Base-by-base conservation (phyloP, 805 yeast genomes). In the Ogataea allantospora region DNA sequence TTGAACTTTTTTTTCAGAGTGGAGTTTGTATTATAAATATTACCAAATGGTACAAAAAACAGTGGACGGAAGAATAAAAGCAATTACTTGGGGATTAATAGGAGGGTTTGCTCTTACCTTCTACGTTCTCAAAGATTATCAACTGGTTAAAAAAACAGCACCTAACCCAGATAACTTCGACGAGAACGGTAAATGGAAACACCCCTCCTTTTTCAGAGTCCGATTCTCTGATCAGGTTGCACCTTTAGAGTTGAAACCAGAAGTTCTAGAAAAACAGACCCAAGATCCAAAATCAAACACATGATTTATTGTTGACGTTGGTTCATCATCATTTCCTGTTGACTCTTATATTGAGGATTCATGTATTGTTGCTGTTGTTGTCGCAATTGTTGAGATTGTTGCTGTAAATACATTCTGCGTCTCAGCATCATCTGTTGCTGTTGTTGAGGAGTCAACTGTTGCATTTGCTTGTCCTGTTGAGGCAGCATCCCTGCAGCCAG, bases 111-210 rank as follows among this genome's bases (percentile, higher is more conserved):
- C 38, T 0, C 15, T 43, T 9, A 63, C 64, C 2, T 16, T 62
- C 6, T 57, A 55, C 39, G 16, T 53, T 35, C 35, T 63, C 2
- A 57, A 52, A 27, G 66, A 63, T 35, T 64, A 56, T 35, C 57
- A 67, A 35, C 46, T 69, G 36, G 50, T 71, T 27, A 70, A 69
- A 46, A 62, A 58, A 38, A 48, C 60, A 10, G 73, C 74, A 17
- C 63, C 71, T 1, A 60, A 60, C 33, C 60, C 64, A 4, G 65
- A 57, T 16, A 59, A 60, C 40, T 58, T 55, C 30, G 67, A 67
- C 34, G 62, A 60, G 30, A 53, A 67, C 28, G 68, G 69, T 0
- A 62, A 68, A 10, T 63, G 67, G 46, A 64, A 65, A 27, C 60
- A 54, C 27, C 46, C 47, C 25, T 62, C 67, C 6, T 58, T 56